Conservation (phyloP, 1,284 basidiomycete genomes). For the Marasmius oreades region DNA sequence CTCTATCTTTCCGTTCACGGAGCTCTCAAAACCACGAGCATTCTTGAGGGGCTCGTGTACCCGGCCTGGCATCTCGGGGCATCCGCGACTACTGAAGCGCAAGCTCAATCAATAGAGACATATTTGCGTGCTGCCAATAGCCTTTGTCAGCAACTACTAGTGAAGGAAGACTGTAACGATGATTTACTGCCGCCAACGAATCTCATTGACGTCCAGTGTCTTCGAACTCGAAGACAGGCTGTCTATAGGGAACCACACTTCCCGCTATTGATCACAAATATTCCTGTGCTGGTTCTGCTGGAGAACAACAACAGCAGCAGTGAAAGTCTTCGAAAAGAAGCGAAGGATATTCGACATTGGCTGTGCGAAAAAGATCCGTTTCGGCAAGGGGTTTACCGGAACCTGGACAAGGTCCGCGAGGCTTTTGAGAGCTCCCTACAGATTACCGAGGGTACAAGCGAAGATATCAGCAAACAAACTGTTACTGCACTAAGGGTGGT, state of each 20-base stretch:
- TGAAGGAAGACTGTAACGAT: conserved; percentile 46
- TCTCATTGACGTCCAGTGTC: conserved; percentile 61
- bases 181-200: conserved; percentile 43
- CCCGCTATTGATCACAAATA: conserved; percentile 50
- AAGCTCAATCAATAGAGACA: conserved; percentile 39
- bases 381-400: conserved; percentile 66
- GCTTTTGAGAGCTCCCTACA: conserved; percentile 64
- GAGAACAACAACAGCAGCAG: conserved; percentile 58
- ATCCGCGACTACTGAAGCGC: conserved; percentile 29
- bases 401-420: conserved; percentile 62
- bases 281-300: conserved; percentile 65
- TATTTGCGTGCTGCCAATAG: conserved; percentile 59
- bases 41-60: conserved; percentile 69
- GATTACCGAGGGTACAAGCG: conserved; percentile 42
- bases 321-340: conserved; percentile 42
- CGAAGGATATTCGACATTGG: conserved; percentile 46
- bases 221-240: conserved; percentile 61
- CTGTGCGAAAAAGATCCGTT: conserved; percentile 63
- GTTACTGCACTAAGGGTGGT: conserved; percentile 61
- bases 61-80: conserved; percentile 65
- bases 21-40: conserved; percentile 65
- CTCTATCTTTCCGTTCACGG: conserved; percentile 65
- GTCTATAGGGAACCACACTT: conserved; percentile 67
- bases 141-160: conserved; percentile 56
- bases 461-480: conserved; percentile 57